Base-by-base conservation (phyloP, 495 filamentous ascomycete species). In the Aspergillus hancockii region DNA sequence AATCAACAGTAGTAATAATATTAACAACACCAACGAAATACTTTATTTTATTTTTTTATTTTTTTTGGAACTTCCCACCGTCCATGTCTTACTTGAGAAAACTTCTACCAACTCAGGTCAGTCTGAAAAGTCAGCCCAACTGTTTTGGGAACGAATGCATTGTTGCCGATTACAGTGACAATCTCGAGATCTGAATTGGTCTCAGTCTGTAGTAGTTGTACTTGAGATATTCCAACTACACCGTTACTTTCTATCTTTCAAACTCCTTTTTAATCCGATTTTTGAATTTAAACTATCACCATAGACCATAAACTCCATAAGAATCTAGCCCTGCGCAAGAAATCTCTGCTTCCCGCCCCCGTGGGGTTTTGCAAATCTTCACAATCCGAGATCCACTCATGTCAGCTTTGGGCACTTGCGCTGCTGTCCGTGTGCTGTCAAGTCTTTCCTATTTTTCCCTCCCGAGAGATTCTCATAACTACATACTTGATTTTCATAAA, bases 341-440 rank as follows among this genome's bases (percentile, higher is more conserved):
- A 43, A 43, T 21, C 41, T n/a, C 32, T 53, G 32, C 32, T 9
- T 53, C 51, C 51, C 51, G 51, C 51, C 51, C 51, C 51, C 51
- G 51, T 53, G 51, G 51, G 51, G 51, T 40, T 40, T 25, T 40
- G 51, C 38, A 47, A 47, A 47, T 53, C 38, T 25, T 41, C 32
- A 18, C 30, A 6, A 31, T 52, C 51, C 1, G 12, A 40, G 51
- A 53, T 53, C 51, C 51, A 53, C 51, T 21, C 51, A 19, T 53
- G 51, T 31, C 14, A 28, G 12, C 4, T 9, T 40, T 40, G 22
- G 32, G 51, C 4, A 73, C 70, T 69, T 71, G 43, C 16, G 43
- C 18, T 13, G n/a, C 10, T 45, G 41, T 45, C 41, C 41, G 41
- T 45, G 41, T 45, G n/a, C n/a, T 45, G 41, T 45, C 41, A 45